These are phyloP conservation scores for Gastrodia elata DNA, from an alignment of 106 monocot genomes.

Conservation along the genomic window DNA sequence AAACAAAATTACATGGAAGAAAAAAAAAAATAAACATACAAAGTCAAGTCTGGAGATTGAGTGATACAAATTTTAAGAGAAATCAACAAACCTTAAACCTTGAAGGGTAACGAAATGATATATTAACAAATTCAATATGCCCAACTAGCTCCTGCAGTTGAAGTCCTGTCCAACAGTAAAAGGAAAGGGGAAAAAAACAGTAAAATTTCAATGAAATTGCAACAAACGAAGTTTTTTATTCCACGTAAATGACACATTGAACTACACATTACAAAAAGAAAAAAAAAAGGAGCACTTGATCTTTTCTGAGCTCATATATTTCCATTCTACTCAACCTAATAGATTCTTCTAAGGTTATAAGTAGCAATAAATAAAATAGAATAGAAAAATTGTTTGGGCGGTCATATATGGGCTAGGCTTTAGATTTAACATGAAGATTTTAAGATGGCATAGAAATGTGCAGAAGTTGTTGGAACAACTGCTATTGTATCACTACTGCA, in stretches of 20 bases:
- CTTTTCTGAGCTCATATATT: neutral
- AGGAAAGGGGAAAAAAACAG: neutral
- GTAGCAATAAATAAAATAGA: no score
- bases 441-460: no score
- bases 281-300: neutral
- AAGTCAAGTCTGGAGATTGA: neutral
- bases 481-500: no score
- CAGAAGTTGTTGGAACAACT: no score
- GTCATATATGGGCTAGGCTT: no score
- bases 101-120: slow-evolving; percentile 82
- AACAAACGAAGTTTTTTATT: slow-evolving; percentile 1
- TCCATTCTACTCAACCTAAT: neutral
- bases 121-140: slow-evolving; percentile 56
- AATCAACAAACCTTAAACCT: slow-evolving; percentile 45
- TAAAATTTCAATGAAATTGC: neutral
- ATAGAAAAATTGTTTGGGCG: no score
- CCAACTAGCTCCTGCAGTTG: slow-evolving; percentile 60
- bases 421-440: no score
- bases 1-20: neutral
- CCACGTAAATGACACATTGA: neutral
- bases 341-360: neutral
- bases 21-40: neutral
- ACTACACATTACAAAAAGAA: neutral
- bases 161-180: slow-evolving; percentile 27
- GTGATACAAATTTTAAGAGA: neutral